Base-by-base conservation (phyloP, 129 eudicot genomes). In the Artemisia annua region DNA sequence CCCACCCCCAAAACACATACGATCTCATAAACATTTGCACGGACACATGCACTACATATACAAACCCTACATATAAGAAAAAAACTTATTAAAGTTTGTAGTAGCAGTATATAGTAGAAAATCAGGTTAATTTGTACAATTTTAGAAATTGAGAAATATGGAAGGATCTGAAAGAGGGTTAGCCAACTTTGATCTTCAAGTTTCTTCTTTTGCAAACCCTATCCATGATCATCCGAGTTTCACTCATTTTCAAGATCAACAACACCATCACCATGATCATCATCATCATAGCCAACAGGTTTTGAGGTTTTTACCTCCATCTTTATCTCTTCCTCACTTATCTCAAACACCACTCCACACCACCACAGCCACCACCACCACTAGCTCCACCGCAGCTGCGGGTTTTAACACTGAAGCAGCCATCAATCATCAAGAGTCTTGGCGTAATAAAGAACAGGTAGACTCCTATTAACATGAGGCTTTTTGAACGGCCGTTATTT, bases 221-320 rank as follows among this genome's bases (percentile, higher is more conserved):
- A 78, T 86, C 72, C 85, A 83, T 48, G 88, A 89, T 78, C 82
- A 71, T 64, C 73, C 85, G 85, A 85, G 87, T 11, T 88, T 88
- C 69, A 52, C 82, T n/a, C 96, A 86, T 77, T 88, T 83, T 20
- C 89, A 86, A 62, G 88, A 88, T 80, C 87, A 83, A 19, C 72
- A 80, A 66, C 86, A 79, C 32, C 72, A 68, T 60, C 64, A 67
- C 69, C 80, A 77, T 66, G 57, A 11, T 74, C 91, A 82, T 61
- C 46, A 39, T 60, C 64, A 67, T 61, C 80, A 77, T 66, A 66
- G 11, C 77, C 91, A 82, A 66, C 91, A 82, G 63, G 73, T 83
- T 66, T 52, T 89, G 78, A 83, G 83, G 82, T 89, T 89, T 68
- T 66, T 89, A 52, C 74, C 87, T 32, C 81, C 83, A 13, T 61